phyloP scores from a whole-genome alignment of 306 rosid genomes.

The Rubus parviflorus region DNA sequence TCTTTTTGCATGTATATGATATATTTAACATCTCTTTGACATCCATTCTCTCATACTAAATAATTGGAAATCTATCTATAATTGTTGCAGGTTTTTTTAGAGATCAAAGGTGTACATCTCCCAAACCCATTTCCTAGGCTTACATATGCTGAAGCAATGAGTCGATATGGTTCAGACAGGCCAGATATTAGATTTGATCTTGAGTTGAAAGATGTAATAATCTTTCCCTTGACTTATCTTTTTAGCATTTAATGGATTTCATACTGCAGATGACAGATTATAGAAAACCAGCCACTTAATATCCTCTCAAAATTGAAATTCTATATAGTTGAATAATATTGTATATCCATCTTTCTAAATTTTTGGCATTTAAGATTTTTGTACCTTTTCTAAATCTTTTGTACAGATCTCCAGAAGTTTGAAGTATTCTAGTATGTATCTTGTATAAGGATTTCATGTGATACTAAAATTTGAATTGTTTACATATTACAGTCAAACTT shows the following conservation, averaged over 20 bases:
- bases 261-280: neutral
- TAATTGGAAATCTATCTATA: conserved; percentile 21
- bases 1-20: conserved; percentile 9
- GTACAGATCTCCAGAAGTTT: neutral
- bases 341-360: neutral
- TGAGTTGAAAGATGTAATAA: conserved; percentile 77
- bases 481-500: neutral
- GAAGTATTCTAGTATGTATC: neutral
- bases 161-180: conserved; percentile 85
- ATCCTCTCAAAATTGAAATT: no score
- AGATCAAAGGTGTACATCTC: conserved; percentile 72
- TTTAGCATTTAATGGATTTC: neutral
- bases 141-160: conserved; percentile 94
- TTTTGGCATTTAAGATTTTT: neutral
- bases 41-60: conserved; percentile 5
- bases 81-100: conserved; percentile 78
- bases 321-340: neutral
- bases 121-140: conserved; percentile 96
- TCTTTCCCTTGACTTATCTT: conserved; percentile 27
- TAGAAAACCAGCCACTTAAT: neutral
- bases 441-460: neutral
- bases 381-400: neutral
- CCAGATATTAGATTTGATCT: conserved; percentile 92
- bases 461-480: neutral
- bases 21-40: neutral